phyloP scores from a whole-genome alignment of 371 early-diverging fungal species.

The Entomophthora muscae region DNA sequence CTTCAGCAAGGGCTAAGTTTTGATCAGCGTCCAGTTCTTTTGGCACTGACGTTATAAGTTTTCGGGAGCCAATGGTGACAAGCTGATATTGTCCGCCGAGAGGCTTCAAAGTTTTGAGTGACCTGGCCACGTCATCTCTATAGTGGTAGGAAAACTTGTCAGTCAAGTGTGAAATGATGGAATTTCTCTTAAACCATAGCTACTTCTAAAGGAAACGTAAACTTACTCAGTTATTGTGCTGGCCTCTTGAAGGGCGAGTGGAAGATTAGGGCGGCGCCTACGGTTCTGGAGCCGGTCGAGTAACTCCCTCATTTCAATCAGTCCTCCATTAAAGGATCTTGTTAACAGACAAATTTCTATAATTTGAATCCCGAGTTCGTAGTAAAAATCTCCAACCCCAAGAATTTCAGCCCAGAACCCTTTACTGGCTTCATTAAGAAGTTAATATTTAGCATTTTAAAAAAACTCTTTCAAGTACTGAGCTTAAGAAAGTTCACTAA shows the following conservation, averaged over 20 bases:
- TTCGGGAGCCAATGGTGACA: neutral
- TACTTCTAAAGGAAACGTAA: no score
- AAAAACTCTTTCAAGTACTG: neutral
- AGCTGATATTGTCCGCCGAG: constrained; percentile 1
- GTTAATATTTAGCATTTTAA: neutral
- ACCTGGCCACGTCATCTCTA: constrained; percentile 3
- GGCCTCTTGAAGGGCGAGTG: constrained; percentile 21
- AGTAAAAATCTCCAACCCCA: constrained; percentile 96
- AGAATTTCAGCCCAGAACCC: constrained; percentile 86
- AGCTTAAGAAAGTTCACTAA: neutral
- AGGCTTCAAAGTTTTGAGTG: constrained; percentile 8
- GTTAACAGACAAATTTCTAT: constrained; percentile 74
- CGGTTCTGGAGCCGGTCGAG: constrained; percentile 38
- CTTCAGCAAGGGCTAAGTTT: neutral
- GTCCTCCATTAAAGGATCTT: constrained; percentile 70
- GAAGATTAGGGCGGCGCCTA: constrained; percentile 17
- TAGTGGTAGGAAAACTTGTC: no score
- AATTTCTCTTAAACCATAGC: no score
- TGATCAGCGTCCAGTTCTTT: constrained; percentile 2
- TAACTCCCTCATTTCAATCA: constrained; percentile 68
- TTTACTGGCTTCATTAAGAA: constrained; percentile 51
- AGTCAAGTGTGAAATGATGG: no score
- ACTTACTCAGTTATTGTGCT: constrained; percentile 19
- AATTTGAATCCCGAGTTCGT: constrained; percentile 82
- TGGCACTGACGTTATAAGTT: neutral